A percentile compares a stretch with the other conserved stretches of the same genome.
Evolutionary conservation across 129 eudicot species (phyloP).

Genomic region (Flaveria ramosissima): DNA sequence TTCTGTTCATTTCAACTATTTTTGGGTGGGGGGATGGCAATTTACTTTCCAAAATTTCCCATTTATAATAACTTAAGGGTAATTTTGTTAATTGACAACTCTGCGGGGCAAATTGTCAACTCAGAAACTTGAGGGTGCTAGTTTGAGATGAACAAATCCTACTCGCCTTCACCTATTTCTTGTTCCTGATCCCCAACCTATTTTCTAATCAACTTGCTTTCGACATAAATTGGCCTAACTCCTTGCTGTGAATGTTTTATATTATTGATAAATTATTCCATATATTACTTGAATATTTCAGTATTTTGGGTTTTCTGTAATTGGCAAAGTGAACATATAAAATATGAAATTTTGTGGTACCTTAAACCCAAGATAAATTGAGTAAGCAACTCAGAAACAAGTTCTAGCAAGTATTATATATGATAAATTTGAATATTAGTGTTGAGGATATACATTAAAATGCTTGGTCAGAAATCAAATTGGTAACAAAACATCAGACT

Average conservation of each 20-base stretch:
- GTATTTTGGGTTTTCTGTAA: neutral
- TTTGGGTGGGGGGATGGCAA: neutral
- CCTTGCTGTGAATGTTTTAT: neutral
- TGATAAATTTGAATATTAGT: neutral
- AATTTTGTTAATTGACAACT: neutral
- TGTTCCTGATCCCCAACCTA: neutral
- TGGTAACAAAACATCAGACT: neutral
- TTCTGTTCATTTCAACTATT: neutral
- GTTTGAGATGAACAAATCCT: neutral
- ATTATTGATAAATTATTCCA: neutral
- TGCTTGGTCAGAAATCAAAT: neutral
- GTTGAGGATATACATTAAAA: neutral
- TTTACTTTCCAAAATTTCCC: neutral
- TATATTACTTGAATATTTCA: neutral
- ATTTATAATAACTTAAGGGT: neutral
- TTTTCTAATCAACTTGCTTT: neutral
- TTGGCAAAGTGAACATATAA: neutral
- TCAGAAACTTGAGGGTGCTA: slow-evolving; percentile 3
- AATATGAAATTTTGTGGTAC: neutral
- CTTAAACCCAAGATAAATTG: neutral
- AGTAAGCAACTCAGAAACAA: neutral
- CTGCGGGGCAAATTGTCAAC: neutral
- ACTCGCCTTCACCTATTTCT: neutral
- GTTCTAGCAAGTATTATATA: neutral
- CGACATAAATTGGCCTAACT: neutral